These are phyloP conservation scores for Phytophthora pini DNA, from an alignment of 352 stramenopile genomes.

Conservation along the genomic window DNA sequence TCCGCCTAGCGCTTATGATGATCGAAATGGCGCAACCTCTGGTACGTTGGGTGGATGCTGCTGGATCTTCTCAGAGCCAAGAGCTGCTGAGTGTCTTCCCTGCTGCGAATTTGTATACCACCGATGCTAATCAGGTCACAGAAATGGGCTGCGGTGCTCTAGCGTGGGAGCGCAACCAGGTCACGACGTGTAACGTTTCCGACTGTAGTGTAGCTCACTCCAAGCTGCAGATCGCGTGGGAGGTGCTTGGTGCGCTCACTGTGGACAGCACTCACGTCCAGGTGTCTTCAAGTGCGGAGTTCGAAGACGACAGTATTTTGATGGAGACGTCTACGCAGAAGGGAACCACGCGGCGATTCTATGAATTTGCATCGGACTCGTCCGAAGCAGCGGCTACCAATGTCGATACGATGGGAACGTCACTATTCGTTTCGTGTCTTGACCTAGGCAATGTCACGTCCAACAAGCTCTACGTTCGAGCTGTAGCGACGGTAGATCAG, in stretches of 20 bases:
- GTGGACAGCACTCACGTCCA: constrained; percentile 80
- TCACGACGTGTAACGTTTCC: constrained; percentile 55
- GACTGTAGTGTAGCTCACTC: constrained; percentile 43
- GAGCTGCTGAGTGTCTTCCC: constrained; percentile 44
- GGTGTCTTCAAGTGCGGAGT: constrained; percentile 58
- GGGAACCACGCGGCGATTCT: constrained; percentile 68
- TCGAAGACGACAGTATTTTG: constrained; percentile 53
- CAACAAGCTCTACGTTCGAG: constrained; percentile 65
- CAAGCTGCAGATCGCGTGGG: constrained; percentile 79
- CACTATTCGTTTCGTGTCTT: constrained; percentile 71
- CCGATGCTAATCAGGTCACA: constrained; percentile 41
- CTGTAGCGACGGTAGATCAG: constrained; percentile 78
- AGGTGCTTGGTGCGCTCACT: constrained; percentile 78
- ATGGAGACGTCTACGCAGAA: constrained; percentile 50
- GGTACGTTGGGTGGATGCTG: constrained; percentile 73
- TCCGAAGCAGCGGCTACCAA: constrained; percentile 40
- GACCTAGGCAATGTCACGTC: constrained; percentile 52
- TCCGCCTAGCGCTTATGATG: constrained; percentile 94
- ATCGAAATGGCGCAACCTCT: constrained; percentile 97
- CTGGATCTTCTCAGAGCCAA: constrained; percentile 19
- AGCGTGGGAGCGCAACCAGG: constrained; percentile 42
- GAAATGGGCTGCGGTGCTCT: constrained; percentile 60
- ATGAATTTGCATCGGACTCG: constrained; percentile 54
- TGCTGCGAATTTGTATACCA: constrained; percentile 54
- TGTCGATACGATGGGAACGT: constrained; percentile 65